Conservation (phyloP, 192 early-diverging fungal species). For the Coemansia biformis region DNA sequence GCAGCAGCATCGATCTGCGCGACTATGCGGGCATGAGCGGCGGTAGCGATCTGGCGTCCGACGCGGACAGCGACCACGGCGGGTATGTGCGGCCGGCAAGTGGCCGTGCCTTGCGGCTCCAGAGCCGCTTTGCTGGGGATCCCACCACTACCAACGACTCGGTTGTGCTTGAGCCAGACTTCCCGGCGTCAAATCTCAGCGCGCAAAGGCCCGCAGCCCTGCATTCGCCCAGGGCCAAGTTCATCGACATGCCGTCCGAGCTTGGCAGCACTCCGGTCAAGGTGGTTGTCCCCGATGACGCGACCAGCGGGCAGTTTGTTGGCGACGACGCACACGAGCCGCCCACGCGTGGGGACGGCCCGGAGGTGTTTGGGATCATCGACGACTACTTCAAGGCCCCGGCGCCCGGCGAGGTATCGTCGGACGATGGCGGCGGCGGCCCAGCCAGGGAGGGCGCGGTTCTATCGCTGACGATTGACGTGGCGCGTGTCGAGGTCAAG, state of each 20-base stretch:
- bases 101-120: constrained; percentile 7
- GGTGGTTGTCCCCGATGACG: constrained; percentile 6
- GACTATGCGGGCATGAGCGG: constrained; percentile 41
- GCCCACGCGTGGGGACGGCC: not conserved
- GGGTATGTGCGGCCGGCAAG: not conserved
- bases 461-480: constrained; percentile 19
- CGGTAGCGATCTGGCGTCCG: constrained; percentile 16
- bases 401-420: constrained; percentile 15
- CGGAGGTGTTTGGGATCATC: constrained; percentile 27
- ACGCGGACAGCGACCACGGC: constrained; percentile 10
- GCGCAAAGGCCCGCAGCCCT: not conserved
- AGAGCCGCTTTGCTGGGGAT: constrained; percentile 30
- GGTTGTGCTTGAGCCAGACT: constrained; percentile 37
- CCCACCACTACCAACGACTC: constrained; percentile 14
- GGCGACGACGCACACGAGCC: not conserved
- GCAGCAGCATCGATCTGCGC: constrained; percentile 16
- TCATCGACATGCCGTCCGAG: constrained; percentile 5
- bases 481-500: constrained; percentile 39
- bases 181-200: constrained; percentile 17
- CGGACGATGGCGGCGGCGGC: constrained; percentile 10
- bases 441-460: constrained; percentile 10
- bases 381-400: constrained; percentile 46
- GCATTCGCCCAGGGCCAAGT: constrained; percentile 4
- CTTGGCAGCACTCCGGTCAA: constrained; percentile 6
- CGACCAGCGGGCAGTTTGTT: constrained; percentile 2